Conservation (phyloP, 1,139 yeast species). For the Pichia terricola region DNA sequence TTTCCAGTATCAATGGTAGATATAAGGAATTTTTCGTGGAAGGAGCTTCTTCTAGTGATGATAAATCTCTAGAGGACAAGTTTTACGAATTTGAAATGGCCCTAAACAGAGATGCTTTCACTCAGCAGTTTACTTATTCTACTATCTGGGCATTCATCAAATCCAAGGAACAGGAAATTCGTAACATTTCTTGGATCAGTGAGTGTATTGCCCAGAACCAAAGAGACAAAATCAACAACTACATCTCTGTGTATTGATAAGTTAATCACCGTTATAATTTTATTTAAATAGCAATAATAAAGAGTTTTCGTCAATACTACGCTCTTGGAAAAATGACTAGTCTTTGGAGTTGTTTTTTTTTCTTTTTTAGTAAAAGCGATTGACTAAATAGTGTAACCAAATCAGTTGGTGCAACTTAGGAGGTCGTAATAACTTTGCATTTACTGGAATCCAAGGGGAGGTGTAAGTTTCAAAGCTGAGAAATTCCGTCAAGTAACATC, state of each 20-base stretch:
- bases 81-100: conserved; percentile 90
- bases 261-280: neutral
- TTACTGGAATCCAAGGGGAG: no score
- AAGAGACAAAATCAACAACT: conserved; percentile 70
- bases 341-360: no score
- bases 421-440: no score
- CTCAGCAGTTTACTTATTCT: conserved; percentile 89
- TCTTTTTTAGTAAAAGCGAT: no score
- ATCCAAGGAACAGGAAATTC: conserved; percentile 90
- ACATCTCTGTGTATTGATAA: conserved; percentile 57
- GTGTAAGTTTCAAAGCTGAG: no score
- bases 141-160: conserved; percentile 96
- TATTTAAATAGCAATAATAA: no score
- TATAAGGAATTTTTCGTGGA: conserved; percentile 69
- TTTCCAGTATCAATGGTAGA: conserved; percentile 58
- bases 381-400: no score
- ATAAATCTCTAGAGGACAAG: conserved; percentile 80
- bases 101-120: conserved; percentile 82
- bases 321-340: no score
- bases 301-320: no score
- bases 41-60: conserved; percentile 23
- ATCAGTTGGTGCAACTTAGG: no score
- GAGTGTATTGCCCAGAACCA: conserved; percentile 92
- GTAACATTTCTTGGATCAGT: conserved; percentile 97
- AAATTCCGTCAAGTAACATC: no score